Evolutionary conservation across 2,329 filamentous ascomycete genomes (phyloP).

Genomic region (Aureobasidium leucospermi): DNA sequence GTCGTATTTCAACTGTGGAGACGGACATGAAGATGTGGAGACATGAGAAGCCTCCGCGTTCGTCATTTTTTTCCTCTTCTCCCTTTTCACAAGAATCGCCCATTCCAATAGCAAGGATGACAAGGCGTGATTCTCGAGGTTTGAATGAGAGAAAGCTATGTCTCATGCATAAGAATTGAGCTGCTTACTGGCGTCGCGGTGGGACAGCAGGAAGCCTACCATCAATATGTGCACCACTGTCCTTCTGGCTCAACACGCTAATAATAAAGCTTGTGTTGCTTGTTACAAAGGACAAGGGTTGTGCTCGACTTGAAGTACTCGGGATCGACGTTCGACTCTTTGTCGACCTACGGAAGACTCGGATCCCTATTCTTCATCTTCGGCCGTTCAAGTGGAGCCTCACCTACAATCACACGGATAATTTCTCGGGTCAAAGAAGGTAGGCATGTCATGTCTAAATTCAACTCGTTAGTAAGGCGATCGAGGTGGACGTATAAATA

Average conservation of each 20-base stretch:
- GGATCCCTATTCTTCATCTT: background rate
- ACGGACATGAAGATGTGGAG: background rate
- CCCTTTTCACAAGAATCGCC: background rate
- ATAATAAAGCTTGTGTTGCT: background rate
- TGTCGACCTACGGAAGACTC: background rate
- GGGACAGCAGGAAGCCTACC: no score
- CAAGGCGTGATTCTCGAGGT: no score
- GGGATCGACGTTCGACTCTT: background rate
- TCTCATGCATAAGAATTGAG: no score
- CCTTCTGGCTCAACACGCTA: no score
- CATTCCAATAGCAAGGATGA: no score
- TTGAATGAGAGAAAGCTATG: no score
- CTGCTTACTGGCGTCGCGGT: no score
- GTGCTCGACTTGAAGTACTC: background rate
- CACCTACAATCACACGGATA: background rate
- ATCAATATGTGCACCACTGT: no score
- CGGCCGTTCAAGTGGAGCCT: background rate
- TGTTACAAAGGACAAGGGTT: background rate
- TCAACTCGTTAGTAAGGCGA: no score
- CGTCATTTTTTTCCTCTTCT: background rate
- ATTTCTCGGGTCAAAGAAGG: no score
- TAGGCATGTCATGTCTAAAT: no score
- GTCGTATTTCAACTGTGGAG: background rate
- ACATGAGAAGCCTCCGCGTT: background rate
- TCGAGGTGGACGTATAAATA: background rate